Evolutionary conservation across 2,329 filamentous ascomycete species (phyloP).

Genomic region (Botrytis sinoallii): DNA sequence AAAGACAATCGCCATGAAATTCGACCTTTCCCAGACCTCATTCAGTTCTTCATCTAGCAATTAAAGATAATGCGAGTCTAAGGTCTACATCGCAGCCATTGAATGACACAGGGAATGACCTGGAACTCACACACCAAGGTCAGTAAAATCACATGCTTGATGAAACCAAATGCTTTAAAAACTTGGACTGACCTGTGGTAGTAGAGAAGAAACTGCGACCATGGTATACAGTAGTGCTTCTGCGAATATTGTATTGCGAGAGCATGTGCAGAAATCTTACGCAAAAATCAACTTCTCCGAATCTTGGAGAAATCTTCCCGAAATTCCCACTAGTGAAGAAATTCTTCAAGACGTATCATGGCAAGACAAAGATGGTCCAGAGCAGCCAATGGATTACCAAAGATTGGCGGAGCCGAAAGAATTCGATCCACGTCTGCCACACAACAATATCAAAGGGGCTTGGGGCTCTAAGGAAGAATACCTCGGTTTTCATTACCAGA

Average conservation of each 20-base stretch:
- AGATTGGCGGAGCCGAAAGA: constrained; percentile 20
- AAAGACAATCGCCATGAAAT: background rate
- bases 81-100: background rate
- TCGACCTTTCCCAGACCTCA: background rate
- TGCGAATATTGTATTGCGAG: background rate
- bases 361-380: background rate
- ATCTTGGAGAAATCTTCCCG: constrained; percentile 45
- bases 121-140: background rate
- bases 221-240: constrained; percentile 5
- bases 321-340: constrained; percentile 54
- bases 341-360: constrained; percentile 40
- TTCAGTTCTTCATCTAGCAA: background rate
- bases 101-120: background rate
- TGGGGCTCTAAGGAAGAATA: constrained; percentile 65
- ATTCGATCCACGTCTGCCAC: constrained; percentile 28
- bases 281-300: constrained; percentile 5
- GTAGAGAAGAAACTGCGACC: background rate
- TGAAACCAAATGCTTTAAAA: background rate
- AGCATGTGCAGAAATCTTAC: constrained; percentile 18
- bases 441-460: constrained; percentile 54
- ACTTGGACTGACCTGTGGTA: background rate
- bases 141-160: background rate
- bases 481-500: constrained; percentile 68
- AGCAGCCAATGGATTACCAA: constrained; percentile 31
- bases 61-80: background rate